A percentile compares a stretch with the other conserved stretches of the same genome.
Conservation (phyloP, 768 basidiomycete genomes). For the Pilatotrama ljubarskyi region DNA sequence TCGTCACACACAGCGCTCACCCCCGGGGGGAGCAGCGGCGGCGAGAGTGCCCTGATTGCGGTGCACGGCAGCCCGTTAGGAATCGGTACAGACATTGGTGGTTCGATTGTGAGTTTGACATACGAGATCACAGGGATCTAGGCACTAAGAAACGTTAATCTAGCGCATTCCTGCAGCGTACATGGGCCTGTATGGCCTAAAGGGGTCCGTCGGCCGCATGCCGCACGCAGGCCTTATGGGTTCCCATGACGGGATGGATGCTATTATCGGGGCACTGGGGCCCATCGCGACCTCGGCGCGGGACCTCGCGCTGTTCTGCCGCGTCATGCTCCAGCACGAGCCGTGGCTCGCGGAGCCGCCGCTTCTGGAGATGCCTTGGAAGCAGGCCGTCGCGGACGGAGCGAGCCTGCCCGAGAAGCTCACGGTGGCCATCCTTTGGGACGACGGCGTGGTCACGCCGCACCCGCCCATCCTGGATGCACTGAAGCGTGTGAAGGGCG, state of each 20-base stretch:
- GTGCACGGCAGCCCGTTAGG: conserved; percentile 81
- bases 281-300: conserved; percentile 49
- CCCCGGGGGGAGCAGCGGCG: conserved; percentile 83
- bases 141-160: conserved; percentile 17
- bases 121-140: conserved; percentile 3
- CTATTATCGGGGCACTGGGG: conserved; percentile 50
- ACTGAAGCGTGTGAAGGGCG: conserved; percentile 40
- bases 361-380: conserved; percentile 54
- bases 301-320: conserved; percentile 50
- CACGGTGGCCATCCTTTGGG: conserved; percentile 48
- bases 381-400: conserved; percentile 39
- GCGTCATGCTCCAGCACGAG: conserved; percentile 44
- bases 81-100: conserved; percentile 83
- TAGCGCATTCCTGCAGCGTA: conserved; percentile 76
- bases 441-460: conserved; percentile 51
- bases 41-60: conserved; percentile 78
- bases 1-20: conserved; percentile 29
- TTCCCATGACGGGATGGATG: conserved; percentile 55
- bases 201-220: conserved; percentile 54
- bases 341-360: conserved; percentile 49
- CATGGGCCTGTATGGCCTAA: conserved; percentile 79
- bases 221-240: conserved; percentile 52
- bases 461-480: conserved; percentile 49
- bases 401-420: conserved; percentile 41
- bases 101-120: conserved; percentile 51